Base-by-base conservation (phyloP, 768 basidiomycete genomes). In the Rhodotorula paludigena region DNA sequence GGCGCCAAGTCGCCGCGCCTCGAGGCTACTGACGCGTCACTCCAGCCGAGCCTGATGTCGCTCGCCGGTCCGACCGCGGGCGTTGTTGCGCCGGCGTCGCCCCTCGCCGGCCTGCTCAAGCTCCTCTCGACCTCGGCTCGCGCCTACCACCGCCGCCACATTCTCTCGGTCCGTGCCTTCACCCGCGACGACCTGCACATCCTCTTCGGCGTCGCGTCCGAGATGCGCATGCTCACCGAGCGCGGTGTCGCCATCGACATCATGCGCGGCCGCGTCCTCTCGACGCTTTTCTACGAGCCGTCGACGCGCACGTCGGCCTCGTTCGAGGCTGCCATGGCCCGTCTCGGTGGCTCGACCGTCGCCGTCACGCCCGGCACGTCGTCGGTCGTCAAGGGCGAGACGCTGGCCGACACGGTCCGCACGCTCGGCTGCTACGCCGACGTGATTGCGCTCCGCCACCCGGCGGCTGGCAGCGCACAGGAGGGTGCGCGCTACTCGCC, bases 271-370 rank as follows among this genome's bases (percentile, higher is more conserved):
- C 89, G 88, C 67, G 87, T 99, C 1, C 83, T 99, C 11, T 91
- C 88, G 77, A 92, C 87, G 30, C 77, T 93, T 44, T 99, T 99
- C 83, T 99, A 92, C 78, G 96, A 99, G 78, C 90, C 94, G 2
- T 96, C 92, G 5, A 99, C 96, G 5, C 84, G 96, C 41, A 99
- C 96, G 6, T 92, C 90, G 69, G 84, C 89, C 8, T 97, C 94
- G 15, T 99, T 99, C 75, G 94, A 99, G 77, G 88, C 94, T 5
- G 96, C 96, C 18, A 99, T 98, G 96, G 94, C 96, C 78, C 86
- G 96, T 57, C 92, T 92, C 75, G 96, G 96, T 35, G 96, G 96
- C 28, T 86, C 93, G 75, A 94, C 97, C 45, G 87, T 96, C n/a
- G 84, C 88, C 63, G 84, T 97, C 63, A 84, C 84, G 48, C 84